These are phyloP conservation scores for Termitomyces sp. DNA, from an alignment of 768 basidiomycete species.

Conservation along the genomic window DNA sequence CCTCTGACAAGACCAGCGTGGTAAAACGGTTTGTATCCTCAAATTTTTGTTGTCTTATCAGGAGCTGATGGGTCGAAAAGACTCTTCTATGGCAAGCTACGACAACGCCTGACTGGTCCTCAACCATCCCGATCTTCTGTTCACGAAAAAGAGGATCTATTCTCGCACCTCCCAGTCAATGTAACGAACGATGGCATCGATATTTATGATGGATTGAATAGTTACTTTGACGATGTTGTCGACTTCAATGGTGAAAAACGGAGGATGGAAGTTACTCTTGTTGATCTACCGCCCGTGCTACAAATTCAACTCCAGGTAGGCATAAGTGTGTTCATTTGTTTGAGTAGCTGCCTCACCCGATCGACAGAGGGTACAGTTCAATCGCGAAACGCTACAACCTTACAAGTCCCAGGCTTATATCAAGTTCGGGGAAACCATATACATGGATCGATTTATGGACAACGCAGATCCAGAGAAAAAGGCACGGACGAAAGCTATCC, in stretches of 20 bases:
- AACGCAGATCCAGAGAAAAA: slow-evolving; percentile 68
- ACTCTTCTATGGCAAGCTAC: slow-evolving; percentile 84
- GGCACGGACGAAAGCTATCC: slow-evolving; percentile 61
- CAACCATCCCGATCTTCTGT: slow-evolving; percentile 45
- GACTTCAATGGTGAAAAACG: slow-evolving; percentile 86
- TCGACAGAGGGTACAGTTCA: slow-evolving; percentile 84
- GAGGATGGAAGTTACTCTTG: slow-evolving; percentile 79
- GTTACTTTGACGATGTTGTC: slow-evolving; percentile 85
- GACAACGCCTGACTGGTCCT: slow-evolving; percentile 41
- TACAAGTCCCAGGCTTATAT: slow-evolving; percentile 97
- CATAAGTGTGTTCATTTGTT: slow-evolving; percentile 12
- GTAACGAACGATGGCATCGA: slow-evolving; percentile 87
- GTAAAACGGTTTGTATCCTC: slow-evolving; percentile 62
- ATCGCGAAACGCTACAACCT: slow-evolving; percentile 83
- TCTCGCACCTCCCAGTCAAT: slow-evolving; percentile 91
- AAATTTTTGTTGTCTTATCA: not conserved
- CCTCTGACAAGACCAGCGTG: slow-evolving; percentile 62
- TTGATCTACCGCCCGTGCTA: slow-evolving; percentile 83
- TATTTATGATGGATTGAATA: slow-evolving; percentile 88
- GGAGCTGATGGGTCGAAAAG: slow-evolving; percentile 17
- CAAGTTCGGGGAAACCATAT: slow-evolving; percentile 80
- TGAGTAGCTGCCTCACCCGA: not conserved
- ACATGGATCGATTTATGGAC: slow-evolving; percentile 90
- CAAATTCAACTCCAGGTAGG: slow-evolving; percentile 93
- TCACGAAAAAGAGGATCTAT: slow-evolving; percentile 86